Base-by-base conservation (phyloP, 805 yeast genomes). In the Kuraishia borneana region DNA sequence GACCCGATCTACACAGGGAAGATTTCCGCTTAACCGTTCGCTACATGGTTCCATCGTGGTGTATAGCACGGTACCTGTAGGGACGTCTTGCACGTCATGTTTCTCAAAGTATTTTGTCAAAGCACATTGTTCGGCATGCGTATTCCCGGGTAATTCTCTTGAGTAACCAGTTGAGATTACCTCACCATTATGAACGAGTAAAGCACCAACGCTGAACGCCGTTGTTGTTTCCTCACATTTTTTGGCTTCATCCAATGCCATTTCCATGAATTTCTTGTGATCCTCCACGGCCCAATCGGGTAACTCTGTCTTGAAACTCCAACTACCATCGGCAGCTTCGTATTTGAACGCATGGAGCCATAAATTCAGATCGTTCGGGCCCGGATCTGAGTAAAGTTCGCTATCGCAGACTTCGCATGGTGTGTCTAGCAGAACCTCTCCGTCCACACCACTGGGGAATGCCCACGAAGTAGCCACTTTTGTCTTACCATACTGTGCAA, bases 31-130 rank as follows among this genome's bases (percentile, higher is more conserved):
- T 22, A 89, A 60, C 35, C 98, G 65, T 37, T 72, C 70, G 5
- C 94, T 77, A 51, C 98, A 92, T 1, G 98, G 98, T 50, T 92
- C 98, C 97, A 92, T 92, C 1, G 96, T 85, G 0, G 97, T 89
- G 54, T 83, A 92, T 9, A 92, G 54, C 26, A 82, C 83, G 0
- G 92, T 73, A 0, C 95, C 95, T 6, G 46, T 50, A 1, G 96
- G 96, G 3, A 85, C 62, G 2, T 57, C 58, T 6, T 30, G 56
- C 45, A 39, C 36, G 8, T 61, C 61, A 2, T 56, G 51, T 26
- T 55, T 45, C 5, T 49, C 44, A 37, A 64, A 73, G 44, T 77
- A 80, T 54, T 92, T 92, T 21, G 76, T 81, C 37, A 92, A 51
- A 0, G 96, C 96, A 61, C 94, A 81, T 52, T 92, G 96, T 48